Conservation (phyloP, 2,329 filamentous ascomycete species). For the Trichoderma sp. region DNA sequence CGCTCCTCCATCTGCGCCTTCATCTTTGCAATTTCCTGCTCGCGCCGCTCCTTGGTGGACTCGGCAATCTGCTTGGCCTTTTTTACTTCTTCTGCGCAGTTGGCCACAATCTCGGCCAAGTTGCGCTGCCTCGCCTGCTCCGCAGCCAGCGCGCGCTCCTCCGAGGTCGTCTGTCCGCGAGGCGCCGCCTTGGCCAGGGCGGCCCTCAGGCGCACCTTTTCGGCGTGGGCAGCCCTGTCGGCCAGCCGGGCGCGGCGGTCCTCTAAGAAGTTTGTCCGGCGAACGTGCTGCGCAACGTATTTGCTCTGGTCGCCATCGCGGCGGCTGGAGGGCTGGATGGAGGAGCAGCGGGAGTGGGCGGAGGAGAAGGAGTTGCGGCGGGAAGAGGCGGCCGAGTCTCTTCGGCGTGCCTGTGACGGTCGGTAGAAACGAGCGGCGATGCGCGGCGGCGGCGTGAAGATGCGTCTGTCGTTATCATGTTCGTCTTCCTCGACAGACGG, state of each 20-base stretch:
- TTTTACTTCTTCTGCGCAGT: conserved; percentile 80
- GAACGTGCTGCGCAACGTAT: conserved; percentile 75
- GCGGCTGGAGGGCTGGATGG: conserved; percentile 53
- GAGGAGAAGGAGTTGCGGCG: conserved; percentile 80
- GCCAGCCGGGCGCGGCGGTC: conserved; percentile 77
- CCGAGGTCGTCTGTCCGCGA: conserved; percentile 64
- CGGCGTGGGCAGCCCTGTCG: conserved; percentile 77
- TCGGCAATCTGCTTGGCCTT: conserved; percentile 82
- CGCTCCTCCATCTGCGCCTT: conserved; percentile 77
- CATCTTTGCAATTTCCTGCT: conserved; percentile 70
- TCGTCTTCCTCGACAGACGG: conserved; percentile 41
- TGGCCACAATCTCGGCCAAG: conserved; percentile 76
- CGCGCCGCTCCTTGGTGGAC: conserved; percentile 76
- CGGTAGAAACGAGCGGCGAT: conserved; percentile 79
- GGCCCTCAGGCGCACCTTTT: conserved; percentile 77
- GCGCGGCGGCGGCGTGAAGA: conserved; percentile 68
- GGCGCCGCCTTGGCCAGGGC: conserved; percentile 71
- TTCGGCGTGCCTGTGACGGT: conserved; percentile 65
- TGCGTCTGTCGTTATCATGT: conserved; percentile 38
- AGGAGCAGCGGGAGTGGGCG: conserved; percentile 68
- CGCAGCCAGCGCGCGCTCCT: conserved; percentile 75
- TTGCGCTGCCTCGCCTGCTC: conserved; percentile 78
- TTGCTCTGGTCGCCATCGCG: conserved; percentile 66
- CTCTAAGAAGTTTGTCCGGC: conserved; percentile 78
- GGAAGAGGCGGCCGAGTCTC: conserved; percentile 75